phyloP scores from a whole-genome alignment of 164 flowering plant genomes.

The Piper longum region DNA sequence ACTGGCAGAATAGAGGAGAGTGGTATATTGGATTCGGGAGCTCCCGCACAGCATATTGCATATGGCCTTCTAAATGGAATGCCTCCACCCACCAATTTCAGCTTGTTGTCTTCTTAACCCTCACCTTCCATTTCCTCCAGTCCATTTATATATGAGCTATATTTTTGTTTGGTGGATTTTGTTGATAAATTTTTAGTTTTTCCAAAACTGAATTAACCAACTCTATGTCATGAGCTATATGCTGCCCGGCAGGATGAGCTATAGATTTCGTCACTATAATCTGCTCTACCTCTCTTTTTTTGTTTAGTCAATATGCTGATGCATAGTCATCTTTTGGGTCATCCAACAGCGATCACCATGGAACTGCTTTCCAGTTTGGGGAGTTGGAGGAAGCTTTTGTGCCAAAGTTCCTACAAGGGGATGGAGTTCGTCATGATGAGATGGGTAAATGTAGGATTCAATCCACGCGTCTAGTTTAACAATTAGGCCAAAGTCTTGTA shows the following conservation, averaged over 20 bases:
- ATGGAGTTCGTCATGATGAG: slow-evolving; percentile 50
- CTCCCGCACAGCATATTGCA: slow-evolving; percentile 44
- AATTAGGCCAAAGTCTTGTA: too few relatives aligned
- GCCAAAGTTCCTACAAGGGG: slow-evolving; percentile 45
- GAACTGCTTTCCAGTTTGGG: slow-evolving; percentile 77
- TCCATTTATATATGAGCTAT: too few relatives aligned
- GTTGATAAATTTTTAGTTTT: too few relatives aligned
- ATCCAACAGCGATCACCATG: slow-evolving; percentile 53
- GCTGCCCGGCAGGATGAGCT: too few relatives aligned
- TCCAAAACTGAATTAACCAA: too few relatives aligned
- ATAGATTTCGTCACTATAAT: too few relatives aligned
- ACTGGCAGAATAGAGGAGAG: slow-evolving; percentile 35
- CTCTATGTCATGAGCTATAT: too few relatives aligned
- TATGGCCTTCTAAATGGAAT: slow-evolving; percentile 49
- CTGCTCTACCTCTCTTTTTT: neutral
- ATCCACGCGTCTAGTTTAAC: too few relatives aligned
- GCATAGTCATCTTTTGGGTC: slow-evolving; percentile 6
- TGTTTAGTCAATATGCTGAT: slow-evolving; percentile 4
- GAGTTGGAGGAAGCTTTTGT: slow-evolving; percentile 86
- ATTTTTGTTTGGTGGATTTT: too few relatives aligned
- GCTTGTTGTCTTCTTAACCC: slow-evolving; percentile 25
- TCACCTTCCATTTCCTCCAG: neutral
- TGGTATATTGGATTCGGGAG: slow-evolving; percentile 38
- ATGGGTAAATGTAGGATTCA: slow-evolving; percentile 43
- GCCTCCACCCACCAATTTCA: slow-evolving; percentile 22